Conservation (phyloP, 345 rosid species). For the Gossypium bickii region DNA sequence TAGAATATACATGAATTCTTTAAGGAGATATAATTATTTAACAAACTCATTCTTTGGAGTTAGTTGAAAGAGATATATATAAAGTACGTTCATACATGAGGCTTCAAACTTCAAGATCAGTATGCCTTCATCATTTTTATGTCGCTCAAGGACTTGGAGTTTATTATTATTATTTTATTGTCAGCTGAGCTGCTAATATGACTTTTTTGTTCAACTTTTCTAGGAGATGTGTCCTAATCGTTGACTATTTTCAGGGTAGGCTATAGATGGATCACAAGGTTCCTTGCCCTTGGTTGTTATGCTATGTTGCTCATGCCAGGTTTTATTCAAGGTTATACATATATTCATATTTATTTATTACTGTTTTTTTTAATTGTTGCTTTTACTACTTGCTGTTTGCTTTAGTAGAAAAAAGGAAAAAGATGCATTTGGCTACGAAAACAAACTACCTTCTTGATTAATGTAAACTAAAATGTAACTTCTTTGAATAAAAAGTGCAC, state of each 20-base stretch:
- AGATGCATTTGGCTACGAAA: neutral
- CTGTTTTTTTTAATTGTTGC: neutral
- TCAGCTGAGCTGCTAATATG: constrained; percentile 4
- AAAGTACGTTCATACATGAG: neutral
- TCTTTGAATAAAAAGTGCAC: neutral
- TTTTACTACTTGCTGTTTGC: constrained; percentile 7
- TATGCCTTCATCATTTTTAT: neutral
- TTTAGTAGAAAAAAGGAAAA: neutral
- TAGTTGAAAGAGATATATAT: neutral
- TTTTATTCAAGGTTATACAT: constrained; percentile 73
- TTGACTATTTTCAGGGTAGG: constrained; percentile 82
- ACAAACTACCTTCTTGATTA: neutral
- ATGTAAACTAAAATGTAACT: neutral
- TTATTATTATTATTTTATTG: neutral
- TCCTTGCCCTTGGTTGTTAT: constrained; percentile 90
- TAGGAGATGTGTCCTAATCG: constrained; percentile 34
- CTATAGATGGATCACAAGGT: constrained; percentile 83
- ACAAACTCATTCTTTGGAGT: neutral
- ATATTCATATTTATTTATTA: neutral
- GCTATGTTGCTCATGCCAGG: constrained; percentile 83
- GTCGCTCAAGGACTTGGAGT: neutral
- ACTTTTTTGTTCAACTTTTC: neutral
- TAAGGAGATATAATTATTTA: neutral
- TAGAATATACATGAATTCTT: neutral
- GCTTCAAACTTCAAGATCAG: constrained; percentile 1